Percentiles rank a stretch among this genome's conserved stretches.
Evolutionary conservation across 2,329 filamentous ascomycete species (phyloP).

Genomic region (Chaetomium globosum): DNA sequence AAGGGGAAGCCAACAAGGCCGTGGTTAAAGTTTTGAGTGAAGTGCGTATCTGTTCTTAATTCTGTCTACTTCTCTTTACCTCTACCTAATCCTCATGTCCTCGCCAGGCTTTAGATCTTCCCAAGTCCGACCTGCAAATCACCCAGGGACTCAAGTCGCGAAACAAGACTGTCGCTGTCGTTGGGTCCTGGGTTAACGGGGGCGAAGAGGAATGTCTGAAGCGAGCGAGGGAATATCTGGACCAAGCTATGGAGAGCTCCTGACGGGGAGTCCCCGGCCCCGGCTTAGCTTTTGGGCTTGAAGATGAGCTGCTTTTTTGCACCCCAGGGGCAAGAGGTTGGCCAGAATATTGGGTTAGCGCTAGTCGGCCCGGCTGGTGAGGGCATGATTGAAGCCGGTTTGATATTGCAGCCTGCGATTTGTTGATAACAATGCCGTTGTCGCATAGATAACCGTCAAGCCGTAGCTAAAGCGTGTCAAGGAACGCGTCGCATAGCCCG

Average conservation of each 20-base stretch:
- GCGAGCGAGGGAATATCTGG: slow-evolving; percentile 37
- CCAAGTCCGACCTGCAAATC: slow-evolving; percentile 66
- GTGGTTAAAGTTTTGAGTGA: slow-evolving; percentile 64
- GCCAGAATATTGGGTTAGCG: background rate
- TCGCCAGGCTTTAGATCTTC: slow-evolving; percentile 57
- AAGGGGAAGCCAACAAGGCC: slow-evolving; percentile 71
- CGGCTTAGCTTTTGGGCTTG: background rate
- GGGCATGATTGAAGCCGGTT: background rate
- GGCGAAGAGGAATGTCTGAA: slow-evolving; percentile 38
- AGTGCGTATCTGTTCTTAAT: slow-evolving; percentile 42
- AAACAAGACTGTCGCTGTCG: slow-evolving; percentile 60
- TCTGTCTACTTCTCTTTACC: background rate
- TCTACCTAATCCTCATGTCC: slow-evolving; percentile 5
- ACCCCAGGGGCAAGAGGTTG: background rate
- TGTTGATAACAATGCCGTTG: background rate
- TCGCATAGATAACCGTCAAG: background rate
- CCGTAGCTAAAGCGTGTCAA: background rate
- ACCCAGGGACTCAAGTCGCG: slow-evolving; percentile 64
- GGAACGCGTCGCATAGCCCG: background rate
- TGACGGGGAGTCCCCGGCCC: background rate
- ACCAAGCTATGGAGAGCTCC: slow-evolving; percentile 26
- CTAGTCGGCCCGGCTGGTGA: background rate
- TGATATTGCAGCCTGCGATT: background rate
- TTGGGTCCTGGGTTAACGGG: slow-evolving; percentile 37
- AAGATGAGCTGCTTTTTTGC: background rate